Evolutionary conservation across 1,284 basidiomycete species (phyloP).

Genomic region (Ganoderma sinense): DNA sequence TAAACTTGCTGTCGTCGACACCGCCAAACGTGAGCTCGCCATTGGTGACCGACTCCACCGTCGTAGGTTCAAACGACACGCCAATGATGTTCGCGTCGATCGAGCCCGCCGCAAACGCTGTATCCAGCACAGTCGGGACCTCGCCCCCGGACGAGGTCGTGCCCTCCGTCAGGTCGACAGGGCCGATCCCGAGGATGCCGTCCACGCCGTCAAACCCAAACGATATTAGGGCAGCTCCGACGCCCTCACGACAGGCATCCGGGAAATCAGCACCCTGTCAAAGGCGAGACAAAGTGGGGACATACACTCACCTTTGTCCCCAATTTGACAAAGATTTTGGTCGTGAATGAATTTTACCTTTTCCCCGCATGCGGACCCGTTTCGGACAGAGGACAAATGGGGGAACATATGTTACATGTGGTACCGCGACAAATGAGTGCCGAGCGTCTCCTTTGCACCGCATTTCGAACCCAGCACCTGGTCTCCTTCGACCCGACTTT

Average conservation of each 20-base stretch:
- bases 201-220: conserved; percentile 49
- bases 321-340: neutral
- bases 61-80: conserved; percentile 59
- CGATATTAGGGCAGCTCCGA: conserved; percentile 53
- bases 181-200: conserved; percentile 61
- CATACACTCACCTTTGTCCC: neutral
- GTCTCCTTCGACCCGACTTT: neutral
- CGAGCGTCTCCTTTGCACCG: neutral
- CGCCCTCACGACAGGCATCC: neutral
- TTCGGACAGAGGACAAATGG: neutral
- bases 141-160: conserved; percentile 37
- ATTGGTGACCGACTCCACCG: conserved; percentile 34
- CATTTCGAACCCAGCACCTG: neutral
- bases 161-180: conserved; percentile 51
- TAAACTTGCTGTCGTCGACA: conserved; percentile 54
- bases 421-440: neutral
- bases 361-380: neutral
- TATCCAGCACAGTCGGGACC: conserved; percentile 52
- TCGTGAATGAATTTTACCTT: neutral
- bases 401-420: neutral
- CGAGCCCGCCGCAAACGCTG: conserved; percentile 46
- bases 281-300: neutral
- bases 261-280: neutral
- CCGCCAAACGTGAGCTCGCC: conserved; percentile 50
- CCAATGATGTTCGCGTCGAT: conserved; percentile 46